Base-by-base conservation (phyloP, 2,329 filamentous ascomycete genomes). In the Capronia epimyces region DNA sequence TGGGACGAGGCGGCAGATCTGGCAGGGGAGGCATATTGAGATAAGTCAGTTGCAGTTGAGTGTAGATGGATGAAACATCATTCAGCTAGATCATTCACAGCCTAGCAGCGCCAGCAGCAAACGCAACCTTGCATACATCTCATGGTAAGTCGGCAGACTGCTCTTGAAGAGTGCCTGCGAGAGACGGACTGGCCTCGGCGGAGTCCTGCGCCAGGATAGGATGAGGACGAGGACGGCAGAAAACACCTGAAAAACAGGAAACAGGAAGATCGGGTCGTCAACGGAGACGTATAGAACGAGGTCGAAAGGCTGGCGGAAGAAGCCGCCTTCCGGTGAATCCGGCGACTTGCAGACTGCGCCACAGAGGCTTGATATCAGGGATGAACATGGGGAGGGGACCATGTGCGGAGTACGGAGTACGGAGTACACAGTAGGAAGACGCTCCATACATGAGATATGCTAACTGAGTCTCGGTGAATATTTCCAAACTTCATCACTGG, bases 1-100 rank as follows among this genome's bases (percentile, higher is more conserved):
- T 16, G 13, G n/a, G 21, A 21, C 10, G 24, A 22, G 16, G 16
- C 15, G 25, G 8, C 12, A 22, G 29, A 15, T 42, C 37, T 22
- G 27, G 43, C 12, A 41, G 37, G 13, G 22, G 12, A 18, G 47
- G 16, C 40, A 43, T 49, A 31, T 29, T 46, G 49, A 31, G n/a
- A 8, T 8, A 13, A 42, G 20, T 24, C 13, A 25, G 12, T 7
- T 5, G 5, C 8, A 24, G 15, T 25, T 8, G n/a, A 4, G 9
- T 7, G 3, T 25, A 13, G 3, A 25, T 21, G 12, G 13, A 25
- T 42, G 34, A 9, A 20, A 37, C 13, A 8, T 25, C 21, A 25
- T 42, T 42, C 39, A 42, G 39, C 20, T 16, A 25, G 13, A 22
- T 24, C 9, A 18, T 20, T 13, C 7, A 42, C n/a, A 8, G 22